Evolutionary conservation across 1,139 yeast genomes (phyloP).

Genomic region (Taphrina pruni): DNA sequence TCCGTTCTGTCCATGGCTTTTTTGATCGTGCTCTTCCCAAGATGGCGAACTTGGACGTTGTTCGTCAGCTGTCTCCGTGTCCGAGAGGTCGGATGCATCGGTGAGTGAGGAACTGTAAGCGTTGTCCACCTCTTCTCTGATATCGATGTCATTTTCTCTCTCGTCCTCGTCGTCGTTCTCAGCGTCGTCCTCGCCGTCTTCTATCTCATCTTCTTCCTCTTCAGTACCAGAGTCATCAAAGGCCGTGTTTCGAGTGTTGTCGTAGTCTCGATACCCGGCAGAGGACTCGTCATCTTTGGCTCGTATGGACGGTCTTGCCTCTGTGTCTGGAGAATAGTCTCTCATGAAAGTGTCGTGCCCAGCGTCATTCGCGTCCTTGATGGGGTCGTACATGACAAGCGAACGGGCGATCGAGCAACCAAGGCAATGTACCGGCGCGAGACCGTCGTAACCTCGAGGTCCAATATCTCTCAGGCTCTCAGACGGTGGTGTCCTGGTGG

Average conservation of each 20-base stretch:
- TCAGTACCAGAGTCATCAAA: not conserved
- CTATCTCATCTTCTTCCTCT: not conserved
- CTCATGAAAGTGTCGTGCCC: conserved; percentile 3
- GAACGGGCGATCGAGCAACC: not conserved
- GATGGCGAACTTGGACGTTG: conserved; percentile 9
- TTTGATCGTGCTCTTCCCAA: not conserved
- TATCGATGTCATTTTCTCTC: conserved; percentile 1
- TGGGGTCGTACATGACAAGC: conserved; percentile 23
- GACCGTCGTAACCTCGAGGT: conserved; percentile 1
- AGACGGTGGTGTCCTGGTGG: not conserved
- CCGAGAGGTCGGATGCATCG: not conserved
- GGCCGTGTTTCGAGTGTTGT: not conserved
- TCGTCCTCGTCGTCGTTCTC: not conserved
- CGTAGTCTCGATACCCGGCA: not conserved
- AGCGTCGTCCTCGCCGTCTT: not conserved
- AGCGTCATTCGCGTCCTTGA: conserved; percentile 15
- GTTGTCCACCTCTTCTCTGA: not conserved
- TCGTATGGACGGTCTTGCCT: conserved; percentile 8
- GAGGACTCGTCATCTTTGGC: not conserved
- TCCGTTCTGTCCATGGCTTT: not conserved
- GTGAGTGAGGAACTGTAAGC: conserved; percentile 14
- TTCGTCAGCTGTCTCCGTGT: conserved; percentile 7
- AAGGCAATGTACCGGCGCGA: not conserved
- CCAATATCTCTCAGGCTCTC: too few relatives aligned
- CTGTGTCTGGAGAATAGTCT: not conserved